phyloP scores from a whole-genome alignment of 2,329 filamentous ascomycete genomes.

The Torrubiella hemipterigena region DNA sequence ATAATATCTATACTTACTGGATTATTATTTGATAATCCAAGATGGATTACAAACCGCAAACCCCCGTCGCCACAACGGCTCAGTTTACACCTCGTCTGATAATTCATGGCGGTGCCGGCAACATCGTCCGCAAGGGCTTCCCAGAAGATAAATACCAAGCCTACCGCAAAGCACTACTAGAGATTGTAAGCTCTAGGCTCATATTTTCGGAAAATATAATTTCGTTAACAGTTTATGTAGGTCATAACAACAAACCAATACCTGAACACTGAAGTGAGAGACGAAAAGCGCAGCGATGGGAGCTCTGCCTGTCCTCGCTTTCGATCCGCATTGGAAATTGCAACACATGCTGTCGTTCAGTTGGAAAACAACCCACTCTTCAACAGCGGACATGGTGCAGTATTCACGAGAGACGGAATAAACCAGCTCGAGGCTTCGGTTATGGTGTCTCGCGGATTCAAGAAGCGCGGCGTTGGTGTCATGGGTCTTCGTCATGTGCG shows the following conservation, averaged over 20 bases:
- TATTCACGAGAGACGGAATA: constrained; percentile 72
- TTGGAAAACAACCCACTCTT: constrained; percentile 75
- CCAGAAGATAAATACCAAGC: constrained; percentile 42
- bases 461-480: constrained; percentile 69
- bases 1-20: no score
- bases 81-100: constrained; percentile 45
- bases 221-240: constrained; percentile 16
- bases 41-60: constrained; percentile 28
- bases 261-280: constrained; percentile 26
- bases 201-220: neutral
- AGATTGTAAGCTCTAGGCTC: constrained; percentile 35
- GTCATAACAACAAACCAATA: constrained; percentile 31
- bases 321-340: constrained; percentile 58
- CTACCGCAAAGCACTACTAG: constrained; percentile 49
- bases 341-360: constrained; percentile 60
- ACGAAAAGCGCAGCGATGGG: constrained; percentile 1
- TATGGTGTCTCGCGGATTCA: constrained; percentile 64
- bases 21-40: neutral
- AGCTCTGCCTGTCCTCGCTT: constrained; percentile 7
- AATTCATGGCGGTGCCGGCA: constrained; percentile 60
- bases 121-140: constrained; percentile 49
- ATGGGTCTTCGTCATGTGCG: constrained; percentile 63
- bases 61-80: constrained; percentile 3
- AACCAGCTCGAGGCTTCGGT: constrained; percentile 81
- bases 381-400: constrained; percentile 74